Conservation (phyloP, 257 asterid genomes). For the Osmanthus fragrans region DNA sequence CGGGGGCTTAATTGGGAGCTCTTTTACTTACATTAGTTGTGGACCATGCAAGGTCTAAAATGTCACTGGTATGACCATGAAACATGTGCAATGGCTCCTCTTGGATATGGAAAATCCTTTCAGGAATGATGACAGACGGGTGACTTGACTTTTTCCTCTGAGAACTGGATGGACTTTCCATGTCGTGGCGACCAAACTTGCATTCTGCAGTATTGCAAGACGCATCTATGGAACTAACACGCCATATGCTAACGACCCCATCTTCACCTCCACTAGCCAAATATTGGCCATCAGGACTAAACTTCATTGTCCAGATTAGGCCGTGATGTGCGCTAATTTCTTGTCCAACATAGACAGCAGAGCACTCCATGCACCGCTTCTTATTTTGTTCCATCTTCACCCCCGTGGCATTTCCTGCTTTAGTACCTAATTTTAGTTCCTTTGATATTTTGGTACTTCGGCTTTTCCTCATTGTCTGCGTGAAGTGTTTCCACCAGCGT, state of each 20-base stretch:
- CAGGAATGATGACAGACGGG: constrained; percentile 49
- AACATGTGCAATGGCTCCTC: constrained; percentile 57
- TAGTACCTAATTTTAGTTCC: constrained; percentile 13
- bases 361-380: constrained; percentile 55
- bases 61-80: constrained; percentile 57
- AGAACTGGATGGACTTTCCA: constrained; percentile 16
- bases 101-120: constrained; percentile 55
- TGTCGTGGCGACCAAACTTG: constrained; percentile 20
- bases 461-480: constrained; percentile 34
- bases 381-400: constrained; percentile 39
- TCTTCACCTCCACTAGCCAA: constrained; percentile 87
- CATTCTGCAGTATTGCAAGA: constrained; percentile 22
- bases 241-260: constrained; percentile 73
- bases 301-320: constrained; percentile 68
- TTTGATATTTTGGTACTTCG: constrained; percentile 15
- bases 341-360: constrained; percentile 54
- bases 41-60: constrained; percentile 87
- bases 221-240: constrained; percentile 37
- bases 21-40: constrained; percentile 61
- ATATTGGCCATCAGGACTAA: constrained; percentile 72
- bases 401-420: constrained; percentile 21
- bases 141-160: constrained; percentile 23
- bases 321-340: constrained; percentile 66
- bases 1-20: not conserved
- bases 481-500: constrained; percentile 56